Evolutionary conservation across 768 basidiomycete genomes (phyloP), one percentile per base, ranked within the genome.

Genomic region (Lentinula guzmanii): DNA sequence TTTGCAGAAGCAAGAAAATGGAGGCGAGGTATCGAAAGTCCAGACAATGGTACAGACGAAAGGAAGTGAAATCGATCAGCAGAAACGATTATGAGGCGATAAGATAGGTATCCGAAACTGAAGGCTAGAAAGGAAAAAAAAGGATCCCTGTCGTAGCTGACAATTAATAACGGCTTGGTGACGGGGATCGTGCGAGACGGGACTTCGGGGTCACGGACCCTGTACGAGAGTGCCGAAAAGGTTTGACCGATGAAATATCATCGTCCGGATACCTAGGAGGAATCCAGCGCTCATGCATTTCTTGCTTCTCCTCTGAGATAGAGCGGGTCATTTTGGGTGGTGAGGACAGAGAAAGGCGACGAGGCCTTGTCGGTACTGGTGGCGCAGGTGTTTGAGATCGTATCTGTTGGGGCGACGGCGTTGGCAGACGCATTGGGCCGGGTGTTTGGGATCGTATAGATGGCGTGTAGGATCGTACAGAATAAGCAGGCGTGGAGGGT

Each of bases 211-310:
- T 59, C 58, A 59, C 58, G 50, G 58, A 59, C 48, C 58, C 58
- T 13, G 58, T 21, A 48, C 58, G 58, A 34, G 58, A 18, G 45
- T 35, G 16, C 45, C 58, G 43, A 31, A 35, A 33, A 39, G 28
- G 28, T 51, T 59, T 59, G 43, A 59, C 48, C 48, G 46, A 51
- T n/a, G 55, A 56, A 31, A 56, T 42, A 42, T 66, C 67, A 28
- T 66, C 62, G 24, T 72, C 70, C 43, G 58, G 58, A 28, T 24
- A 33, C 15, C 58, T 71, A 67, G 34, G 78, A 13, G 87, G 87
- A 50, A 88, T 75, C 87, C 87, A 89, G 63, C 85, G 80, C 68
- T 87, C 81, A 62, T 82, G 85, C 48, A 85, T 82, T 70, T 77
- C 74, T 64, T 81, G 76, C 64, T 86, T 87, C 75, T 87, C 86